Base-by-base conservation (phyloP, 176 grass and related monocot genomes). In the Rhynchospora breviuscula region DNA sequence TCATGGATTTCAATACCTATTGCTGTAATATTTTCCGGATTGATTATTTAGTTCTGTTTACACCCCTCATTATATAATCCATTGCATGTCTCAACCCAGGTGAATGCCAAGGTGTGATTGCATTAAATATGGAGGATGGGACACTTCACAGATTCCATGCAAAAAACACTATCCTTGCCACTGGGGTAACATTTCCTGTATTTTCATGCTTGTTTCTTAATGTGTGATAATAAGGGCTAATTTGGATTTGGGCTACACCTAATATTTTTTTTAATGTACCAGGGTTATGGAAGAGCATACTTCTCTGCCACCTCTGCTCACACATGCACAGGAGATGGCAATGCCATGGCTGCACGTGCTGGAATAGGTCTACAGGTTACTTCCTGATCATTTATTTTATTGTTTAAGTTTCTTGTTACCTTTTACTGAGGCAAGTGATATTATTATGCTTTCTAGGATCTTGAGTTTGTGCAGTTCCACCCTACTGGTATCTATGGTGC, bases 291-390 rank as follows among this genome's bases (percentile, higher is more conserved):
- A 46, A 93, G 96, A 86, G 40, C 96, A 72, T 99, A 93, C 85
- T 99, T 99, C 80, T 99, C 93, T 40, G 96, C 93, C 63, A 99
- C 96, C 31, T 99, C 96, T 84, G 96, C 93, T 66, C 96, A 99
- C 81, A 99, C 96, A 47, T 99, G 96, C 87, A 99, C 96, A 85
- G 96, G 96, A 87, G 96, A 99, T 92, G 96, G 96, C 70, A 99
- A 99, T 85, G 96, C 88, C 75, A 99, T 99, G 91, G 96, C 90
- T 17, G 91, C 96, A 79, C 96, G 96, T 89, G 96, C 96, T 91
- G 96, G 96, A 59, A 88, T 99, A 85, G 86, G 92, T 45, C 96
- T 99, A 23, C 88, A 99, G 82, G 96, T 88, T n/a, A 83, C 83
- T 63, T 19, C 47, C 22, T 69, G 51, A 13, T 59, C 52, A 25